Base-by-base conservation (phyloP, 345 rosid genomes). In the Lepidium africanum region DNA sequence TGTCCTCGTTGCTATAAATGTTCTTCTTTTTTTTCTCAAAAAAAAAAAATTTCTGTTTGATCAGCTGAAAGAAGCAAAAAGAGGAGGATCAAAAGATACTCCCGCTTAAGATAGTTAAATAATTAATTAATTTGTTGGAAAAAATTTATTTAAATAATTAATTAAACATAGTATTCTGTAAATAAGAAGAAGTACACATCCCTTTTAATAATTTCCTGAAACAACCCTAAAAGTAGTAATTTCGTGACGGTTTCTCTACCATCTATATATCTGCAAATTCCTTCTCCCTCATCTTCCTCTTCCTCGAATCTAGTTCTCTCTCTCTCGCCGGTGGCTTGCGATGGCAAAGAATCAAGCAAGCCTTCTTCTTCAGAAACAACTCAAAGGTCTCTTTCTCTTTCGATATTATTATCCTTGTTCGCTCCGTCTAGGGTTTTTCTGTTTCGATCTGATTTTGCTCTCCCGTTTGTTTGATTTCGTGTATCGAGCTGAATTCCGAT, bases 361-460 rank as follows among this genome's bases (percentile, higher is more conserved):
- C 71, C 92, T 88, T 64, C 95, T 91, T 73, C 87, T 91, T 23
- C 91, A 83, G 68, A 87, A 86, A 79, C 95, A 90, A 67, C 92
- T 90, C 60, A 86, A 71, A 86, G 94, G 97, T 78, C 62, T 65
- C 72, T 59, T 15, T 12, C 10, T 42, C 17, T 45, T 43, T 35
- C 5, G 32, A 5, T 27, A 4, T 10, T 19, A 10, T 7, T 33
- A 4, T 17, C 14, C 32, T 19, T 59, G 4, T 23, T 41, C 67
- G 55, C 50, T 59, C 35, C 15, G 1, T 51, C 63, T 59, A 17
- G 57, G 68, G 30, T 63, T 23, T 25, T 30, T 51, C n/a, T 2
- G 14, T 41, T 21, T 11, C 40, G 48, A 48, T 49, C 8, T 43
- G 35, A 11, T 71, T 69, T 23, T 16, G 2, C 16, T 12, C 1